These are phyloP conservation scores for Candida neerlandica DNA, from an alignment of 1,139 yeast genomes.

Conservation along the genomic window DNA sequence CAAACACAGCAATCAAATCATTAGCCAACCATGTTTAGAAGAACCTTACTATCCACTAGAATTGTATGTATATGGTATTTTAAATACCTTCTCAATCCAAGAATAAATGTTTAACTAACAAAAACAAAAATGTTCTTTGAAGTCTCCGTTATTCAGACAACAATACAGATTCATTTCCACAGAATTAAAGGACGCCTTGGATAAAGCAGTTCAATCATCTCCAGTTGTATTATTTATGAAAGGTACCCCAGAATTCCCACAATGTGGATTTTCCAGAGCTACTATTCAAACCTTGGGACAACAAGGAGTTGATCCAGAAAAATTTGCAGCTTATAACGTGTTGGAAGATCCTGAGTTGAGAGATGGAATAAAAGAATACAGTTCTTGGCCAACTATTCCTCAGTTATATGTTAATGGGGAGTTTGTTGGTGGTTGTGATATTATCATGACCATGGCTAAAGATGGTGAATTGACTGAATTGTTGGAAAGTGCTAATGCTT, in stretches of 20 bases:
- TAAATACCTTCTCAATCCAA: neutral
- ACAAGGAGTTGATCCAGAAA: constrained; percentile 94
- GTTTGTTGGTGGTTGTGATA: constrained; percentile 97
- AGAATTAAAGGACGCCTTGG: constrained; percentile 82
- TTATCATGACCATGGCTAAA: constrained; percentile 88
- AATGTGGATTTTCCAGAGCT: constrained; percentile 96
- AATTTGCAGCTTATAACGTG: constrained; percentile 96
- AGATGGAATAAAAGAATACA: constrained; percentile 90
- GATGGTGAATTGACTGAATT: constrained; percentile 86
- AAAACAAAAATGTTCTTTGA: constrained; percentile 1
- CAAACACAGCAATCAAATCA: neutral
- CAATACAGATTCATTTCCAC: constrained; percentile 62
- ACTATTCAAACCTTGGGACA: constrained; percentile 92
- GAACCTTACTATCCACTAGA: constrained; percentile 19
- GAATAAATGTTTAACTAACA: neutral
- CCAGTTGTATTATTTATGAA: constrained; percentile 96
- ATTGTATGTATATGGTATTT: neutral
- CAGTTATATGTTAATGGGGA: constrained; percentile 74
- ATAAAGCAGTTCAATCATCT: constrained; percentile 79
- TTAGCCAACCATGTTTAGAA: constrained; percentile 25
- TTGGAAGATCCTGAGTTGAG: constrained; percentile 93
- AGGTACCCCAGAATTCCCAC: constrained; percentile 97
- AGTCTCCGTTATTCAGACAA: constrained; percentile 10
- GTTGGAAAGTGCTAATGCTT: constrained; percentile 75
- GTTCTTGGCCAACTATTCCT: constrained; percentile 94